Evolutionary conservation across 2,329 filamentous ascomycete genomes (phyloP).

Genomic region (Claviceps lovelessii): DNA sequence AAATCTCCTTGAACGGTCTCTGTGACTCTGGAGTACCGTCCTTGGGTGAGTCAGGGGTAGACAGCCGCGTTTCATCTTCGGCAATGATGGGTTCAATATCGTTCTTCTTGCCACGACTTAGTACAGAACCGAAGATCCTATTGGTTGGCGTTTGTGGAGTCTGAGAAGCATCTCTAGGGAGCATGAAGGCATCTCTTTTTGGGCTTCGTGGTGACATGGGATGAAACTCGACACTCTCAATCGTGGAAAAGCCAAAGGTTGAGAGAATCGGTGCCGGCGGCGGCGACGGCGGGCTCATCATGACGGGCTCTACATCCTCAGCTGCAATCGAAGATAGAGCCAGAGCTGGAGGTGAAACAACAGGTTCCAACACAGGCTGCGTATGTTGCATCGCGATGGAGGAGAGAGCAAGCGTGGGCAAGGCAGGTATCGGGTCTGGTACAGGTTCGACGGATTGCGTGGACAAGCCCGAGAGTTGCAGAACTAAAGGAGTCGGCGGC

Average conservation of each 20-base stretch:
- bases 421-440: conserved; percentile 12
- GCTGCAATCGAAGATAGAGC: conserved; percentile 23
- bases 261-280: conserved; percentile 16
- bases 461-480: conserved; percentile 22
- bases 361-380: conserved; percentile 9
- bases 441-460: conserved; percentile 25
- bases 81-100: conserved; percentile 37
- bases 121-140: conserved; percentile 28
- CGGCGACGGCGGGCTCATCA: conserved; percentile 4
- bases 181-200: conserved; percentile 41
- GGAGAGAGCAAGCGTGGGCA: conserved; percentile 16
- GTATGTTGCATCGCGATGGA: conserved; percentile 20
- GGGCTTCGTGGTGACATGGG: conserved; percentile 35
- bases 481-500: conserved; percentile 7
- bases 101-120: conserved; percentile 30
- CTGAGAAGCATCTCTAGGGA: conserved; percentile 32
- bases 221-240: conserved; percentile 32
- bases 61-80: conserved; percentile 50
- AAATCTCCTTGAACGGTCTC: conserved; percentile 46
- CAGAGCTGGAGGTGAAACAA: conserved; percentile 15
- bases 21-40: conserved; percentile 40
- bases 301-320: conserved; percentile 23
- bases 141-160: conserved; percentile 25
- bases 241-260: conserved; percentile 28
- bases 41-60: conserved; percentile 25